phyloP scores from a whole-genome alignment of 345 rosid species.

The Syzygium aqueum region DNA sequence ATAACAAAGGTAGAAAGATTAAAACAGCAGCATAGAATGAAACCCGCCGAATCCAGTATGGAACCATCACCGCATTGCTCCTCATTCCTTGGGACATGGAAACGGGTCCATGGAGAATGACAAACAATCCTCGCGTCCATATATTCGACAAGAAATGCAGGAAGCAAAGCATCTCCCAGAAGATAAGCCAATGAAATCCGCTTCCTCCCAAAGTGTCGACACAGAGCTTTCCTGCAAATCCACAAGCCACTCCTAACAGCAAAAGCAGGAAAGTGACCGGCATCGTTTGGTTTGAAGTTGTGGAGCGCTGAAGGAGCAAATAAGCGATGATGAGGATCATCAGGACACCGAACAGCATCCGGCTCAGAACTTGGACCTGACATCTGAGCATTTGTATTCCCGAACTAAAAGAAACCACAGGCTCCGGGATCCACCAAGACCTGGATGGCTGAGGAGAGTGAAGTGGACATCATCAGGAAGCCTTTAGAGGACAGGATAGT shows the following conservation, averaged over 20 bases:
- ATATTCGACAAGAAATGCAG: constrained; percentile 51
- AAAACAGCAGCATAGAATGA: constrained; percentile 31
- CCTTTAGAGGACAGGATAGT: background rate
- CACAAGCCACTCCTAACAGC: constrained; percentile 60
- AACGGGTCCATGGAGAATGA: constrained; percentile 47
- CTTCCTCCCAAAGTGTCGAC: constrained; percentile 79
- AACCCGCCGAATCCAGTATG: constrained; percentile 56
- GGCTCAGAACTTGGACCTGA: constrained; percentile 47
- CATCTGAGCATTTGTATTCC: constrained; percentile 40
- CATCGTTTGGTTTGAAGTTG: constrained; percentile 50
- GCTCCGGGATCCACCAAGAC: constrained; percentile 70
- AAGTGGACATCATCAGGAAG: background rate
- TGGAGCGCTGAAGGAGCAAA: constrained; percentile 56
- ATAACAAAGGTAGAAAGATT: constrained; percentile 45
- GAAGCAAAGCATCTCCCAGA: constrained; percentile 66
- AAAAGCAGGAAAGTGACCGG: constrained; percentile 61
- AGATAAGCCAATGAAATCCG: constrained; percentile 58
- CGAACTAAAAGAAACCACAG: constrained; percentile 39
- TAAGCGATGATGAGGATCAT: constrained; percentile 48
- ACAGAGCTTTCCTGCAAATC: constrained; percentile 68
- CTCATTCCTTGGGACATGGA: constrained; percentile 11
- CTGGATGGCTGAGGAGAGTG: constrained; percentile 30
- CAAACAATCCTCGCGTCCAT: constrained; percentile 31
- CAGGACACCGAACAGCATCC: constrained; percentile 55
- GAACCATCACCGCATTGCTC: constrained; percentile 10